A percentile compares a stretch with the other conserved stretches of the same genome.
Evolutionary conservation across 2,329 filamentous ascomycete species (phyloP).

Genomic region (Fusarium protoensiforme): DNA sequence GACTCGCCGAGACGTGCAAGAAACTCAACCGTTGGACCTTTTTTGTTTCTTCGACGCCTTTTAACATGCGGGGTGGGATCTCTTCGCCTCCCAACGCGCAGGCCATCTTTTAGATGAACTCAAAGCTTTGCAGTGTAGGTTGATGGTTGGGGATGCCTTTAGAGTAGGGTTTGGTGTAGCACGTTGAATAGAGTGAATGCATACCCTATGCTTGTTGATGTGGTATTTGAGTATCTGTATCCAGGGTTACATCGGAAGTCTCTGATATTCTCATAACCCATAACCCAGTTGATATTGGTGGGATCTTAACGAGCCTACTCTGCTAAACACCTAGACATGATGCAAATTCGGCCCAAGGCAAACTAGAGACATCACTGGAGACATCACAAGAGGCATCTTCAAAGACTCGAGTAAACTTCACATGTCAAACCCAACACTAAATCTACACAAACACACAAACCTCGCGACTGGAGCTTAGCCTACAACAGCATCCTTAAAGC

Average conservation of each 20-base stretch:
- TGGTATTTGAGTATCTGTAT: not conserved
- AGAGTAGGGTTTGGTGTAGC: not conserved
- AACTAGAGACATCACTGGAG: not conserved
- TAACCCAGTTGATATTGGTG: not conserved
- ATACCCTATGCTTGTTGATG: not conserved
- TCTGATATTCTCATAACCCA: not conserved
- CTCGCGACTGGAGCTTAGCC: not conserved
- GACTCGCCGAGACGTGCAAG: constrained; percentile 61
- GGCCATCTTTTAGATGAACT: constrained; percentile 22
- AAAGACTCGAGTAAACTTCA: not conserved
- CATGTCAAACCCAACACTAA: not conserved
- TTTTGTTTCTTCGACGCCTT: constrained; percentile 59
- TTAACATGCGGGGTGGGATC: constrained; percentile 48
- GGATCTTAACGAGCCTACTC: not conserved
- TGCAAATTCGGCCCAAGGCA: not conserved
- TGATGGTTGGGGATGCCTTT: not conserved
- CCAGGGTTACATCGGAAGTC: not conserved
- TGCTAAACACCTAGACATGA: not conserved
- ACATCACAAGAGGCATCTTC: no score
- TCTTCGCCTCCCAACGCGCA: constrained; percentile 28
- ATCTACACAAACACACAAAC: not conserved
- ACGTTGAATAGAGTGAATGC: not conserved
- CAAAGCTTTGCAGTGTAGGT: not conserved
- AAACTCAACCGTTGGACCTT: constrained; percentile 60
- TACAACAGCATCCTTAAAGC: not conserved